These are phyloP conservation scores for Excoecaria agallocha DNA, from an alignment of 345 rosid species.

Conservation along the genomic window DNA sequence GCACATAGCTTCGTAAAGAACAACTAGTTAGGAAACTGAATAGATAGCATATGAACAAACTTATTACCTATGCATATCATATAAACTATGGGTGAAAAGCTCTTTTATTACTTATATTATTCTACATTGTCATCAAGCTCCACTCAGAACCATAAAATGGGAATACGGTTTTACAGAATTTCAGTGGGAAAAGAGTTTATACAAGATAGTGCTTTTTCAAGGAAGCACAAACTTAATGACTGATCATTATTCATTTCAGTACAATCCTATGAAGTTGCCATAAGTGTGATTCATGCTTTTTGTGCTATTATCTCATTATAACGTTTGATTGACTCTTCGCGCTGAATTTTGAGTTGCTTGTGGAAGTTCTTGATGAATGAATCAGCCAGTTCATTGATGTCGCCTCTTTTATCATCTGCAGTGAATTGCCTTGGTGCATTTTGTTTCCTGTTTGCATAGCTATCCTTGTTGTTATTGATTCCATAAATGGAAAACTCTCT, in stretches of 20 bases:
- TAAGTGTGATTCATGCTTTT: neutral
- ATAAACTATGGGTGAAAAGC: no score
- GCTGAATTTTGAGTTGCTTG: constrained; percentile 11
- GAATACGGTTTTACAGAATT: neutral
- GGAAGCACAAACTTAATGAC: neutral
- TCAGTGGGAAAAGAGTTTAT: neutral
- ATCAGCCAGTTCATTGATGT: constrained; percentile 27
- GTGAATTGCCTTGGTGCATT: neutral
- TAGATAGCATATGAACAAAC: neutral
- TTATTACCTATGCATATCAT: no score
- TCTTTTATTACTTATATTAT: neutral
- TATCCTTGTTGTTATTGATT: neutral
- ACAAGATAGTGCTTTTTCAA: neutral
- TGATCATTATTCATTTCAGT: neutral
- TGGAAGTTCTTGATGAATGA: constrained; percentile 28
- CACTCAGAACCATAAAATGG: neutral
- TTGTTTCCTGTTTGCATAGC: neutral
- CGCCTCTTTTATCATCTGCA: constrained; percentile 1
- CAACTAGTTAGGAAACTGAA: no score
- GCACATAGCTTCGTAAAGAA: neutral
- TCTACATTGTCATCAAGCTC: neutral
- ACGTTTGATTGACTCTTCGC: neutral
- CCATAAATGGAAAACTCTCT: constrained; percentile 4
- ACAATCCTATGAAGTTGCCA: neutral
- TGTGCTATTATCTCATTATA: neutral